These are phyloP conservation scores for Calonectria pteridis DNA, from an alignment of 2,329 filamentous ascomycete species.

Conservation along the genomic window DNA sequence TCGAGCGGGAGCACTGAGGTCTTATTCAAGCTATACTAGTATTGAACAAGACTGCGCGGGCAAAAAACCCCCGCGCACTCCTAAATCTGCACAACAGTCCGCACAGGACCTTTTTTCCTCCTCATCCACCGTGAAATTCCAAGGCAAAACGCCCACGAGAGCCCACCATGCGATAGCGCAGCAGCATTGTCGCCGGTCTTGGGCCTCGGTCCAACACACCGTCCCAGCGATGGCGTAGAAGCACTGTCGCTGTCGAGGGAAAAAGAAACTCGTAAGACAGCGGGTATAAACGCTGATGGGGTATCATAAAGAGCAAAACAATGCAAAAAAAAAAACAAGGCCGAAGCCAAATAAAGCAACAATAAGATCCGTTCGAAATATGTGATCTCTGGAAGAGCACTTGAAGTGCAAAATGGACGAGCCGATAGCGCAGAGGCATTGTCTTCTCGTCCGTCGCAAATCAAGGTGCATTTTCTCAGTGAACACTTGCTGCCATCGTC, in stretches of 20 bases:
- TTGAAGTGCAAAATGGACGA: conserved; percentile 26
- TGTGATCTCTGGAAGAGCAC: conserved; percentile 17
- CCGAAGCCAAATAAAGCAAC: conserved; percentile 32
- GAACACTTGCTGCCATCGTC: conserved; percentile 56
- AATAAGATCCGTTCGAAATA: conserved; percentile 25
- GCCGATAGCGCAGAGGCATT: conserved; percentile 68
- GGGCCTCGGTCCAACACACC: conserved; percentile 63
- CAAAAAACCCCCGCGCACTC: background rate
- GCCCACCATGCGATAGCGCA: conserved; percentile 64
- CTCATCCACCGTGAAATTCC: conserved; percentile 11
- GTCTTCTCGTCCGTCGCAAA: conserved; percentile 51
- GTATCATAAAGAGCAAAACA: conserved; percentile 54
- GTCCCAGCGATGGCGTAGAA: conserved; percentile 68
- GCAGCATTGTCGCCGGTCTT: conserved; percentile 63
- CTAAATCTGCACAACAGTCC: background rate
- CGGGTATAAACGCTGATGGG: conserved; percentile 60
- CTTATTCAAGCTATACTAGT: background rate
- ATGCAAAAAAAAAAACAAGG: conserved; percentile 36
- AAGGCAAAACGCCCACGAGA: conserved; percentile 60
- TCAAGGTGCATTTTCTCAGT: conserved; percentile 32
- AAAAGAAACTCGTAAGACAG: conserved; percentile 55
- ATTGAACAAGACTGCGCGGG: background rate
- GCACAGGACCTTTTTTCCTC: background rate
- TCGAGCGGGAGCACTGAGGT: background rate
- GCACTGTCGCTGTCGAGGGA: conserved; percentile 67